phyloP scores from a whole-genome alignment of 2,329 filamentous ascomycete species.

The Cordyceps javanica region DNA sequence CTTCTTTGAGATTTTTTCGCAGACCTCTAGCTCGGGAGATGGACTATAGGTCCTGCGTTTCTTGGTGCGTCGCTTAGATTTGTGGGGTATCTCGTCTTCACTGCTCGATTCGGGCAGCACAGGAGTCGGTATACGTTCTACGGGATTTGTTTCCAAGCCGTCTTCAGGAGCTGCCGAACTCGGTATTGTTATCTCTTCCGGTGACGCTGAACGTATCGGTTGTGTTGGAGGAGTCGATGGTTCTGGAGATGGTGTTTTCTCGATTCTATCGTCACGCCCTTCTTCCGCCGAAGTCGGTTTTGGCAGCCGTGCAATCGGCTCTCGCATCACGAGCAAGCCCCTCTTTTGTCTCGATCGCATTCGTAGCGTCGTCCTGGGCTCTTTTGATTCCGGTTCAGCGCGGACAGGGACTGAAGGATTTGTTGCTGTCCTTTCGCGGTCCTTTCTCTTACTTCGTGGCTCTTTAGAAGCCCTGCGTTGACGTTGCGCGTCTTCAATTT shows the following conservation, averaged over 20 bases:
- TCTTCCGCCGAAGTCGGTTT: not conserved
- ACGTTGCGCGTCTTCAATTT: not conserved
- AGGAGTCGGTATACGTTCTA: not conserved
- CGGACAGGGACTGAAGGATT: not conserved
- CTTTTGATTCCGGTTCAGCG: not conserved
- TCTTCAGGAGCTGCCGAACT: not conserved
- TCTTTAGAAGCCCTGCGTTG: not conserved
- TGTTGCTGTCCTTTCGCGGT: not conserved
- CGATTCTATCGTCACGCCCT: not conserved
- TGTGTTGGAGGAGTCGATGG: not conserved
- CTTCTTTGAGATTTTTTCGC: not conserved
- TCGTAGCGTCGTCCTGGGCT: conserved; percentile 8
- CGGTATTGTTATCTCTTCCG: not conserved
- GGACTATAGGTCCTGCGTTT: conserved; percentile 3
- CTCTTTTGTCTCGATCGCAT: conserved; percentile 11
- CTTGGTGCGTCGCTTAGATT: not conserved
- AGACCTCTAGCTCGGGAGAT: not conserved
- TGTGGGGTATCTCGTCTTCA: conserved; percentile 1
- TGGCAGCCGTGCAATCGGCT: not conserved
- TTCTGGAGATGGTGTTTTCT: not conserved
- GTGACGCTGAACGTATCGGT: not conserved
- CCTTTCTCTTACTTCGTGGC: not conserved
- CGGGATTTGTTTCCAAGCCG: not conserved
- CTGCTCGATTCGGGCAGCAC: not conserved
- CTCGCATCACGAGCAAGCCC: conserved; percentile 10